Evolutionary conservation across 2,329 filamentous ascomycete genomes (phyloP).

Genomic region (Ceratocystis cubensis): DNA sequence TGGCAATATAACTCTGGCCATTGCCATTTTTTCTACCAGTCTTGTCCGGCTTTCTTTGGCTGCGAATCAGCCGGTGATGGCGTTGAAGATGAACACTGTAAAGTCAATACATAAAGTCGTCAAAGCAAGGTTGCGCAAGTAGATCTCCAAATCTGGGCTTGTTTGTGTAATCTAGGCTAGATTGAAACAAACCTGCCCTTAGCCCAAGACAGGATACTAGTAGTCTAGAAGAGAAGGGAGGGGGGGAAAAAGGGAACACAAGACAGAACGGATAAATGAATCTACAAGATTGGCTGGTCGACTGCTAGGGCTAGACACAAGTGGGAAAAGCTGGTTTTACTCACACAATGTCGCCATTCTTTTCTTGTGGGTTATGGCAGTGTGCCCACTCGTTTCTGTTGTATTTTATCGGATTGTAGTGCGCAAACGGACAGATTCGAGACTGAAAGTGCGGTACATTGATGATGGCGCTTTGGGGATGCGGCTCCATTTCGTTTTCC

Average conservation of each 20-base stretch:
- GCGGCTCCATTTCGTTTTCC: conserved; percentile 12
- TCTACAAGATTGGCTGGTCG: not conserved
- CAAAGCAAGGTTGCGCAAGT: not conserved
- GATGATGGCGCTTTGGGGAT: not conserved
- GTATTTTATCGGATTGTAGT: conserved; percentile 17
- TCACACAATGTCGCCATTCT: conserved; percentile 21
- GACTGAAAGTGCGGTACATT: conserved; percentile 3
- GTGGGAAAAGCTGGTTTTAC: not conserved
- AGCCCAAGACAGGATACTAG: not conserved
- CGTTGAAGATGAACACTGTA: conserved; percentile 18
- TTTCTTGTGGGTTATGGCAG: conserved; percentile 19
- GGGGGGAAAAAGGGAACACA: not conserved
- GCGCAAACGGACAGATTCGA: conserved; percentile 20
- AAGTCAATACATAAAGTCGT: not conserved
- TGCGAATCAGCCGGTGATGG: conserved; percentile 20
- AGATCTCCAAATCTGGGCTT: not conserved
- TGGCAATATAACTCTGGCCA: conserved; percentile 20
- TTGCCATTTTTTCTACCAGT: conserved; percentile 19
- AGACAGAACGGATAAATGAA: not conserved
- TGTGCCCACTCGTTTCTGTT: conserved; percentile 18
- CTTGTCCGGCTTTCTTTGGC: conserved; percentile 19
- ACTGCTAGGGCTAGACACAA: not conserved
- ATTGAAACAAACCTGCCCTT: not conserved
- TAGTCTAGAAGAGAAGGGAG: not conserved
- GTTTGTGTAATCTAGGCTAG: no score